Percentiles rank a stretch among this genome's conserved stretches.
phyloP scores from a whole-genome alignment of 1,139 yeast species.

The Pneumocystis oryctolagi region DNA sequence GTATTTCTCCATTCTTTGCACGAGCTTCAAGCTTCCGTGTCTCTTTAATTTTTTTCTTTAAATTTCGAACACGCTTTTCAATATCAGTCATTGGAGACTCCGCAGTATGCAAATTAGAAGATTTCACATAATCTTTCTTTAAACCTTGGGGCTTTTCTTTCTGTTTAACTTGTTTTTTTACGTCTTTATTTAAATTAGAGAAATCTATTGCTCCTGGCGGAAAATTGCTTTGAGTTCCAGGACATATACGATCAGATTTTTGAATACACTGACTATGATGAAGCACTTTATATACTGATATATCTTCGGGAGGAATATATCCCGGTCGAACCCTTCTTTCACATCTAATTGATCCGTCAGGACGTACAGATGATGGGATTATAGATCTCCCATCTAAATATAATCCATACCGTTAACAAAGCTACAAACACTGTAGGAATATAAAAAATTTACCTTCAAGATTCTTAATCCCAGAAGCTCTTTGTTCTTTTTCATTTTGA shows the following conservation, averaged over 20 bases:
- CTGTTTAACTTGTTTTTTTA: neutral
- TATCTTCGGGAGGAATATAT: neutral
- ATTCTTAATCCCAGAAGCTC: neutral
- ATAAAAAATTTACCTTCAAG: neutral
- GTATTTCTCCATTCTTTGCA: neutral
- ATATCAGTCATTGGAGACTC: neutral
- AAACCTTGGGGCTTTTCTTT: neutral
- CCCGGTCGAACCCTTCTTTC: neutral
- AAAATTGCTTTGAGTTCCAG: neutral
- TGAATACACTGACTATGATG: neutral
- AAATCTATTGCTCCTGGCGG: neutral
- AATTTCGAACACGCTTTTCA: neutral
- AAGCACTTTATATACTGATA: neutral
- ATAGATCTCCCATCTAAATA: neutral
- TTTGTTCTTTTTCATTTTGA: neutral
- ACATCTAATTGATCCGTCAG: neutral
- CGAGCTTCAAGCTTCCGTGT: neutral
- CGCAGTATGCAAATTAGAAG: neutral
- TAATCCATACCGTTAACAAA: neutral
- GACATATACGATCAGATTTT: neutral
- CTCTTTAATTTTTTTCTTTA: neutral
- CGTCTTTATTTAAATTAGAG: neutral
- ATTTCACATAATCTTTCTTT: neutral
- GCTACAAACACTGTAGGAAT: neutral
- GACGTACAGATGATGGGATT: neutral